Evolutionary conservation across 495 filamentous ascomycete species (phyloP).

Genomic region (Tuber umbilicatum): DNA sequence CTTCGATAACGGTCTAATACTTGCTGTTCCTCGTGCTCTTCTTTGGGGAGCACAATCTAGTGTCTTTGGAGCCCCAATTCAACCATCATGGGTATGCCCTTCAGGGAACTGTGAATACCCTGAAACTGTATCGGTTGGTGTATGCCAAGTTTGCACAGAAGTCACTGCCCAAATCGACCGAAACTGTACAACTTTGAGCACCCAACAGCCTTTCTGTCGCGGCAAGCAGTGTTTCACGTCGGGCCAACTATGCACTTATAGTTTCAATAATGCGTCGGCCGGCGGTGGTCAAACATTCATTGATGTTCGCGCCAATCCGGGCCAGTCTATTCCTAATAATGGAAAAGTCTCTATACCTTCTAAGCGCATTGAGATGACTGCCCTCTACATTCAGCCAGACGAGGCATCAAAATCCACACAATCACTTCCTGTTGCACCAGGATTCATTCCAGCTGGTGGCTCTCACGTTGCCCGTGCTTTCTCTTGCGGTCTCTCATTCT

Average conservation of each 20-base stretch:
- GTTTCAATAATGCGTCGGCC: constrained; percentile 20
- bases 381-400: constrained; percentile 30
- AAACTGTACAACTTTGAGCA: constrained; percentile 21
- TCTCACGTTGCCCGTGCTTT: constrained; percentile 25
- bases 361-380: constrained; percentile 23
- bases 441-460: constrained; percentile 22
- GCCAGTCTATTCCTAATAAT: constrained; percentile 3
- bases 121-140: constrained; percentile 19
- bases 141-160: constrained; percentile 28
- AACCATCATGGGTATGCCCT: constrained; percentile 16
- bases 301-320: constrained; percentile 12
- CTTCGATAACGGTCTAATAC: constrained; percentile 25
- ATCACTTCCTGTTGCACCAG: constrained; percentile 23
- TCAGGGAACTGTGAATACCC: constrained; percentile 33
- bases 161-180: constrained; percentile 24
- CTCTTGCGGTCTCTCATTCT: constrained; percentile 26
- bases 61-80: constrained; percentile 18
- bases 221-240: constrained; percentile 24
- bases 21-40: constrained; percentile 31
- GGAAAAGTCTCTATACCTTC: constrained; percentile 20
- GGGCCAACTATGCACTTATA: constrained; percentile 36
- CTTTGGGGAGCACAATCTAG: constrained; percentile 24
- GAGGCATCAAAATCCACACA: constrained; percentile 9
- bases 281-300: constrained; percentile 29
- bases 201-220: constrained; percentile 6